A percentile compares a stretch with the other conserved stretches of the same genome.
Evolutionary conservation across 176 grass and related monocot species (phyloP).

Genomic region (Paspalum notatum): DNA sequence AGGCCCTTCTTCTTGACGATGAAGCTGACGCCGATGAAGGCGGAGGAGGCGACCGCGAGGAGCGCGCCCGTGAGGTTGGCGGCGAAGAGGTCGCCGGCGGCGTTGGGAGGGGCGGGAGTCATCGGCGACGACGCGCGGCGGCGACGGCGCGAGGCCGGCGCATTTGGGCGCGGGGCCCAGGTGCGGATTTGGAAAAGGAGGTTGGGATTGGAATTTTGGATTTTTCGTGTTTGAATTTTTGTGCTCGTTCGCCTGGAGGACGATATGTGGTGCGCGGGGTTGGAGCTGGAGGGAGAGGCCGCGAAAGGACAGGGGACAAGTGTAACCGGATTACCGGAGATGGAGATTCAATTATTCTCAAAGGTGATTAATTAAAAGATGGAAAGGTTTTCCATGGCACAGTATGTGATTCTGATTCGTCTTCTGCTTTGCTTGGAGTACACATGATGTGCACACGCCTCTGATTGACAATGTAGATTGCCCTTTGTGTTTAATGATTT

Average conservation of each 20-base stretch:
- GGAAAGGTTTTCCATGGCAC: slow-evolving; percentile 3
- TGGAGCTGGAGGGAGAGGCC: not conserved
- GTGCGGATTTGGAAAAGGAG: slow-evolving; percentile 23
- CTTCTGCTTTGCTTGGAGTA: slow-evolving; percentile 12
- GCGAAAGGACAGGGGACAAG: not conserved
- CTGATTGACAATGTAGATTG: not conserved
- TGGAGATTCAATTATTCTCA: not conserved
- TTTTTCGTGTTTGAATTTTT: slow-evolving; percentile 7
- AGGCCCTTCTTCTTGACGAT: slow-evolving; percentile 99
- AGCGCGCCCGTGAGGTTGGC: slow-evolving; percentile 91
- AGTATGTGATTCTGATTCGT: not conserved
- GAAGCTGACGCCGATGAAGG: slow-evolving; percentile 98
- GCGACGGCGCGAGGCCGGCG: slow-evolving; percentile 39
- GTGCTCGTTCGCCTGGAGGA: slow-evolving; percentile 8
- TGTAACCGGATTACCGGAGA: slow-evolving; percentile 16
- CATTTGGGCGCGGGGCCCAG: slow-evolving; percentile 38
- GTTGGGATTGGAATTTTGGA: slow-evolving; percentile 33
- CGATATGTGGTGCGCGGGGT: not conserved
- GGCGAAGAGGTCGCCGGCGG: slow-evolving; percentile 66
- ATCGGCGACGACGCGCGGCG: slow-evolving; percentile 43
- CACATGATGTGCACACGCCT: not conserved
- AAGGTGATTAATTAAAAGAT: not conserved
- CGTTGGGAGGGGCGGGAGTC: slow-evolving; percentile 43
- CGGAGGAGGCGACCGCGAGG: slow-evolving; percentile 83
- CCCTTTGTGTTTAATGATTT: not conserved